Base-by-base conservation (phyloP, 2,329 filamentous ascomycete genomes). In the Tetracladium maxilliforme region DNA sequence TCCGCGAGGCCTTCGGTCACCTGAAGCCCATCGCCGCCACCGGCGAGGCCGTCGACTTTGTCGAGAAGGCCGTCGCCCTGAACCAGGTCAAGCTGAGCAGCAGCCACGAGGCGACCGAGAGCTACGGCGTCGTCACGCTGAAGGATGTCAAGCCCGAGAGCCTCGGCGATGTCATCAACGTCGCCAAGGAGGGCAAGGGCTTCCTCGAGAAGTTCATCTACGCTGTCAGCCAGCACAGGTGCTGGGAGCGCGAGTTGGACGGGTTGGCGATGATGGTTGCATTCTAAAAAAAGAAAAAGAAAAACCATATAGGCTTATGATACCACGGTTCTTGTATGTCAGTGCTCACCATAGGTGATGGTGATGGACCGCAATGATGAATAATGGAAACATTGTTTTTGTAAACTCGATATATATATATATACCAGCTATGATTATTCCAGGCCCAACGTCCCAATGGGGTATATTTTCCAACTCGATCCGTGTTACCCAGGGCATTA, bases 1-100 rank as follows among this genome's bases (percentile, higher is more conserved):
- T 87, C 4, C 65, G 76, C 3, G 82, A 90, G 46, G 75, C 80
- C 0, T 90, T 87, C 37, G 80, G 79, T 0, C 81, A 90, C 34
- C 58, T 84, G 25, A 90, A 90, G 57, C 56, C 78, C 3, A 77
- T 90, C 14, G 81, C 70, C 3, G 82, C 74, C 0, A 77, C 74
- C 0, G 80, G 77, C 1, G 78, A 84, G 42, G 80, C 61, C 0
- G 67, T 81, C 1, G 55, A 67, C 4, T 53, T 87, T 20, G 58
- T 87, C 15, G 48, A 58, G 24, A 48, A 59, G 16, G 49, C 49
- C 3, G 29, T 49, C 43, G 54, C 27, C 38, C 43, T 62, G 5
- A 52, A 58, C 1, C 58, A 55, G 5, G 49, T 70, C 36, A 30
- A 50, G 5, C 60, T 67, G 37, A 59, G 60, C 2, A 40, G 44